Evolutionary conservation across 2,329 filamentous ascomycete species (phyloP), one percentile per base, ranked within the genome.

Genomic region (Trichoderma sp.): DNA sequence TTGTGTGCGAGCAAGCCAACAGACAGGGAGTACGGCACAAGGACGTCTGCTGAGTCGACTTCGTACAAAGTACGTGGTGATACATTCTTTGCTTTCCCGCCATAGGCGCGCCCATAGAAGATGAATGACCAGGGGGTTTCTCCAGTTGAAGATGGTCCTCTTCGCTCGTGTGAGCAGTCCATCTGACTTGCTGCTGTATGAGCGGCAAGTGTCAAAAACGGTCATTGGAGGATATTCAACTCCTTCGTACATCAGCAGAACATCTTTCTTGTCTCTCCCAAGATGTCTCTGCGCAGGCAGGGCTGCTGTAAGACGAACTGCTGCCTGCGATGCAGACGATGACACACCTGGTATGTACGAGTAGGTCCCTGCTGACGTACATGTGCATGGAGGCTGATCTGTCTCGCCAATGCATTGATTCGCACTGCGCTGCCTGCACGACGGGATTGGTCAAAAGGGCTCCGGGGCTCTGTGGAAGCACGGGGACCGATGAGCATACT

Each of bases 11-110:
- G 59, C 34, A n/a, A 61, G 41, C 34, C 14, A 61, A 26, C 56
- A 65, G 41, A 41, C 44, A 61, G 28, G 41, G 56, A 43, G 48
- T 50, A 65, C 43, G 39, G 51, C 48, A 50, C 43, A 28, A 51
- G 24, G 39, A 28, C 7, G 10, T 17, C 48, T 52, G 24, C 58
- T 44, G 44, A 44, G 2, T 9, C 30, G 30, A 30, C 7, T 30
- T 30, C 30, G 30, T 30, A 9, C 30, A 30, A 30, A 30, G 7
- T 9, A 44, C 44, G 63, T 51, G 34, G 50, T 51, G 63, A 54
- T 67, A 68, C 68, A 66, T 39, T 39, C 34, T 12, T 70, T 69
- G 69, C 68, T 66, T 65, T 69, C 67, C 68, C 66, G 67, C 64
- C 64, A 60, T 61, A 67, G 56, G 47, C 58, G 50, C 62, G 51